Percentiles rank a stretch among this genome's conserved stretches.
Evolutionary conservation across 148 eudicot genomes (phyloP).

Genomic region (Gaultheria prostrata): DNA sequence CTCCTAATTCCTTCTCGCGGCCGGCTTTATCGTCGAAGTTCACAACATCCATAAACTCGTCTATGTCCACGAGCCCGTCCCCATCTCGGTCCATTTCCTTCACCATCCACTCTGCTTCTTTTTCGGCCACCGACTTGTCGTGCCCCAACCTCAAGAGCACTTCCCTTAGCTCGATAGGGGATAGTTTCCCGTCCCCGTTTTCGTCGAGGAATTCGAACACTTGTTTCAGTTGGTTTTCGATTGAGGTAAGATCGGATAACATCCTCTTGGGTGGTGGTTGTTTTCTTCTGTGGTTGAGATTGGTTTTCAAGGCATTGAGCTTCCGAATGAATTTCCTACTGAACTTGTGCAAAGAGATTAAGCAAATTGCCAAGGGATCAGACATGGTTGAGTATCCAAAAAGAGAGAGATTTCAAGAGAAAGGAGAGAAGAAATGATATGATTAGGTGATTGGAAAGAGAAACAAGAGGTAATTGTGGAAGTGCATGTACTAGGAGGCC

Average conservation of each 20-base stretch:
- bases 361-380: constrained; percentile 11
- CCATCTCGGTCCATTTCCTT: constrained; percentile 56
- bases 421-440: too few species aligned
- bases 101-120: constrained; percentile 52
- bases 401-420: too few species aligned
- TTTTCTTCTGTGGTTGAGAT: constrained; percentile 9
- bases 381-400: constrained; percentile 6
- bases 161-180: constrained; percentile 44
- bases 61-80: constrained; percentile 59
- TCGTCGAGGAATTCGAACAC: constrained; percentile 66
- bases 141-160: constrained; percentile 49
- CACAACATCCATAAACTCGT: constrained; percentile 60
- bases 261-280: constrained; percentile 24
- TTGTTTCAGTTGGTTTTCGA: constrained; percentile 50
- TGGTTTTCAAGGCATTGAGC: constrained; percentile 21
- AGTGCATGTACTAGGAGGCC: neutral
- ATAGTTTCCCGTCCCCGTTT: constrained; percentile 68
- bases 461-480: neutral
- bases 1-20: neutral
- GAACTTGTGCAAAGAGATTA: constrained; percentile 25
- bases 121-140: constrained; percentile 37
- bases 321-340: constrained; percentile 13
- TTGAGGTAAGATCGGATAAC: constrained; percentile 20
- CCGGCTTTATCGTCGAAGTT: constrained; percentile 14
- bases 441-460: neutral